phyloP scores from a whole-genome alignment of 2,329 filamentous ascomycete genomes.

The Pseudogymnoascus sp. region DNA sequence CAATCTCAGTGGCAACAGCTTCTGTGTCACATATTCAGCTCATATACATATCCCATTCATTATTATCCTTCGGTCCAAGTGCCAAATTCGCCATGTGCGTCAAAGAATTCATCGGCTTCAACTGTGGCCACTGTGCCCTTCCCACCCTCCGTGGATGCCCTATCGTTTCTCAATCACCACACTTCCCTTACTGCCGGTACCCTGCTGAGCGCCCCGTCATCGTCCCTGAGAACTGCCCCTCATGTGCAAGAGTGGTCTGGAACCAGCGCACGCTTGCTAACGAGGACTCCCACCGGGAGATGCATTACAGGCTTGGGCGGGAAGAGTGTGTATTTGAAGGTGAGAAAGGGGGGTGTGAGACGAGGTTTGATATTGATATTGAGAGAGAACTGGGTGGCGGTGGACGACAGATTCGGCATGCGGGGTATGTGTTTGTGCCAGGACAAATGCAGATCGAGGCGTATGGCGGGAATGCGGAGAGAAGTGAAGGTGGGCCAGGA shows the following conservation, averaged over 20 bases:
- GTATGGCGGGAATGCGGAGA: not conserved
- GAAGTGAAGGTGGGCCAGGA: not conserved
- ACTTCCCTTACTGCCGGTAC: constrained; percentile 22
- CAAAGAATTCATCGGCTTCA: constrained; percentile 37
- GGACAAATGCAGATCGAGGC: not conserved
- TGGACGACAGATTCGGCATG: not conserved
- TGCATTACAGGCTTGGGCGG: not conserved
- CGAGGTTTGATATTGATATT: not conserved
- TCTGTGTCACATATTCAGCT: not conserved
- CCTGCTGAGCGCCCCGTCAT: constrained; percentile 21
- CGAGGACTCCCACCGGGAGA: not conserved
- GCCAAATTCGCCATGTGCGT: constrained; percentile 36
- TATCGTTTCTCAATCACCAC: constrained; percentile 16
- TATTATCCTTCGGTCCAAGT: not conserved
- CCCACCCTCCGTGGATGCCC: constrained; percentile 36
- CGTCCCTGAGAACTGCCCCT: constrained; percentile 21
- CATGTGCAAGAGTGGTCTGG: constrained; percentile 25
- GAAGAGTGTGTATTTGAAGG: not conserved
- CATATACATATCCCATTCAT: not conserved
- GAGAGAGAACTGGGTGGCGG: not conserved
- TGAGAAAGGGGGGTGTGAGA: not conserved
- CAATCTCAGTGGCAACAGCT: not conserved
- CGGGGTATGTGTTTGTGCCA: not conserved
- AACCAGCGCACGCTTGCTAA: constrained; percentile 17
- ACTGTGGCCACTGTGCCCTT: constrained; percentile 38